phyloP scores from a whole-genome alignment of 2,329 filamentous ascomycete genomes.

The Epichloe sylvatica region DNA sequence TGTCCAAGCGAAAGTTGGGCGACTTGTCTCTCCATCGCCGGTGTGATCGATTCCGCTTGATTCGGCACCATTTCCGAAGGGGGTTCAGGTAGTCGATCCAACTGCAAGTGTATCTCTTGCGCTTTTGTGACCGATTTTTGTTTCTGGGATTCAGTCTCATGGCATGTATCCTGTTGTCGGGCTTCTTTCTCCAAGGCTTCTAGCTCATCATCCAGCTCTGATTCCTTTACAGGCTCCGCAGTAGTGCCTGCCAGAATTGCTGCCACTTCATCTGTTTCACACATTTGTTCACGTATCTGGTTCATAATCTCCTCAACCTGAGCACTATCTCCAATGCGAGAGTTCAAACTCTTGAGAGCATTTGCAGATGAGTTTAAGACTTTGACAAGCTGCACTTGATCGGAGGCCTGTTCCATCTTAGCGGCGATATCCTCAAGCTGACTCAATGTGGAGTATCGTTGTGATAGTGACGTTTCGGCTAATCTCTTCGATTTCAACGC shows the following conservation, averaged over 20 bases:
- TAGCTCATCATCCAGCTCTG: slow-evolving; percentile 77
- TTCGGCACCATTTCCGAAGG: slow-evolving; percentile 23
- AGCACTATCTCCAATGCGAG: slow-evolving; percentile 62
- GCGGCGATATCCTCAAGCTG: slow-evolving; percentile 73
- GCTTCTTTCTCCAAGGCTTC: slow-evolving; percentile 56
- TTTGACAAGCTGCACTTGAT: slow-evolving; percentile 69
- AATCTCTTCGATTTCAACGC: slow-evolving; percentile 73
- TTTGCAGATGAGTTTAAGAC: slow-evolving; percentile 68
- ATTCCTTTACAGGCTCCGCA: slow-evolving; percentile 52
- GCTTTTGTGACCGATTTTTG: slow-evolving; percentile 30
- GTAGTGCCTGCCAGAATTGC: slow-evolving; percentile 56
- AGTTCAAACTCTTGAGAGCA: slow-evolving; percentile 60
- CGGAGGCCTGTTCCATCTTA: slow-evolving; percentile 74
- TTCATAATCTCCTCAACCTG: slow-evolving; percentile 65
- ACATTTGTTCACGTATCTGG: slow-evolving; percentile 64
- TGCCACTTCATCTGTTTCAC: slow-evolving; percentile 67
- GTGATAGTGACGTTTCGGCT: slow-evolving; percentile 57
- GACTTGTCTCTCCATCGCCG: slow-evolving; percentile 26
- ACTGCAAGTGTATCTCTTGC: slow-evolving; percentile 36
- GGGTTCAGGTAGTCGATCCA: slow-evolving; percentile 35
- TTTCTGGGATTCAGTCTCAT: slow-evolving; percentile 30
- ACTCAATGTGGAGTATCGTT: slow-evolving; percentile 56
- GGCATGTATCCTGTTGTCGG: slow-evolving; percentile 30
- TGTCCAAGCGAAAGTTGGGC: slow-evolving; percentile 14
- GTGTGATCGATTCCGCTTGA: slow-evolving; percentile 14